Evolutionary conservation across 176 grass and related monocot genomes (phyloP).

Genomic region (Oryza meyeriana): DNA sequence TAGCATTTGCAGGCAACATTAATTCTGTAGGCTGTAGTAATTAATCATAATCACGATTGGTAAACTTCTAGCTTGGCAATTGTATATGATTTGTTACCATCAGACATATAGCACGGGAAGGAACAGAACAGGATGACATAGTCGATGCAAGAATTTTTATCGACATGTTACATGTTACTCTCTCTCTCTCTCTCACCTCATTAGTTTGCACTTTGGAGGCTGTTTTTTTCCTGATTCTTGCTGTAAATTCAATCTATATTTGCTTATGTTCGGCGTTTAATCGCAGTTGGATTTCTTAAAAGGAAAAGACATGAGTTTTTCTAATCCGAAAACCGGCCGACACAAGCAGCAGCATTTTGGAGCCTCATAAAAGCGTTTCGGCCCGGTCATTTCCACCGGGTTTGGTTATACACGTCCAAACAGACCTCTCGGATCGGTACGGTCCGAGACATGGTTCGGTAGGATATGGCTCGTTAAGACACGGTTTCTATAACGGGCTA

Average conservation of each 20-base stretch:
- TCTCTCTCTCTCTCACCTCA: not conserved
- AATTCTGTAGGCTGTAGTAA: not conserved
- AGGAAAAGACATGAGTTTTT: too few species aligned
- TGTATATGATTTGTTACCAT: slow-evolving; percentile 4
- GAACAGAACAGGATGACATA: slow-evolving; percentile 19
- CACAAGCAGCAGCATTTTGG: too few species aligned
- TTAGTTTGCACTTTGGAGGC: not conserved
- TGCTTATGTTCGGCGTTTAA: too few species aligned
- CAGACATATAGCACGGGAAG: not conserved
- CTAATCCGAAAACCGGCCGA: too few species aligned
- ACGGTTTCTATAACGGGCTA: too few species aligned
- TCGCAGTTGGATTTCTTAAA: too few species aligned
- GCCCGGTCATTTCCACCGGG: too few species aligned
- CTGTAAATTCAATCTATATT: not conserved
- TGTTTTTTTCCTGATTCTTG: not conserved
- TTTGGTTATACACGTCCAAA: too few species aligned
- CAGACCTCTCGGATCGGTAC: too few species aligned
- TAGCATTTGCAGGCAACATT: not conserved
- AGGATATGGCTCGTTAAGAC: too few species aligned
- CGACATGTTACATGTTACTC: not conserved
- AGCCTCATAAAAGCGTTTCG: too few species aligned
- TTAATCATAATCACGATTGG: slow-evolving; percentile 1
- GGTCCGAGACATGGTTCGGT: too few species aligned
- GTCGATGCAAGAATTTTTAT: not conserved
- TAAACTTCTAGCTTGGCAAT: not conserved